Conservation (phyloP, 345 rosid species). For the Brassica juncea region DNA sequence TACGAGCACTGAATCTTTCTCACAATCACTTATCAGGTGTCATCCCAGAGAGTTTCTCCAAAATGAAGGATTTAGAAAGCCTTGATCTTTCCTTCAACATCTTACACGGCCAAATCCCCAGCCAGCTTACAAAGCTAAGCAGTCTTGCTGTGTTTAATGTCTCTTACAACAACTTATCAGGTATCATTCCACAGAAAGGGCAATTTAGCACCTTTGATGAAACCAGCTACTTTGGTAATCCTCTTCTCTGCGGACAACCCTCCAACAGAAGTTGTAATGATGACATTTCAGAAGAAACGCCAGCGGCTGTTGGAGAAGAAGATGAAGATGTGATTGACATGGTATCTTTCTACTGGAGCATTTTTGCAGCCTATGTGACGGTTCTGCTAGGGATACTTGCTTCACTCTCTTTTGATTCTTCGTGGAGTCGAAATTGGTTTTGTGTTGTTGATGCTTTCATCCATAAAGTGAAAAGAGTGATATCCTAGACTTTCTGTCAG, state of each 20-base stretch:
- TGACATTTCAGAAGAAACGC: background rate
- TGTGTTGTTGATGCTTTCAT: background rate
- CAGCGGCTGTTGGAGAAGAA: background rate
- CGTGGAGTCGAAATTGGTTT: background rate
- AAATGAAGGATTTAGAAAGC: background rate
- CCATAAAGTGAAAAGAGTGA: background rate
- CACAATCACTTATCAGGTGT: background rate
- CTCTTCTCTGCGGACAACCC: constrained; percentile 2
- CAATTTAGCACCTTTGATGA: background rate
- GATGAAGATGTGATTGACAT: background rate
- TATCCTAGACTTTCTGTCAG: background rate
- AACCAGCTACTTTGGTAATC: background rate
- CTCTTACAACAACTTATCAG: constrained; percentile 3
- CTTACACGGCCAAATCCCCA: background rate
- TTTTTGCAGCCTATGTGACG: background rate
- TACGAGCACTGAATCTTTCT: constrained; percentile 8
- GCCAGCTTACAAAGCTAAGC: background rate
- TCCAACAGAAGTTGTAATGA: background rate
- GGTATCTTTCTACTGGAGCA: background rate
- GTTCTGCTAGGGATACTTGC: background rate
- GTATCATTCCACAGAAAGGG: background rate
- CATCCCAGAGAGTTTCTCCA: background rate
- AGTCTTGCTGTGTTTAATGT: constrained; percentile 2
- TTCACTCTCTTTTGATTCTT: background rate
- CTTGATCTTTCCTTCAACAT: background rate